Conservation (phyloP, 352 stramenopile species). For the Phytophthora nicotianae region DNA sequence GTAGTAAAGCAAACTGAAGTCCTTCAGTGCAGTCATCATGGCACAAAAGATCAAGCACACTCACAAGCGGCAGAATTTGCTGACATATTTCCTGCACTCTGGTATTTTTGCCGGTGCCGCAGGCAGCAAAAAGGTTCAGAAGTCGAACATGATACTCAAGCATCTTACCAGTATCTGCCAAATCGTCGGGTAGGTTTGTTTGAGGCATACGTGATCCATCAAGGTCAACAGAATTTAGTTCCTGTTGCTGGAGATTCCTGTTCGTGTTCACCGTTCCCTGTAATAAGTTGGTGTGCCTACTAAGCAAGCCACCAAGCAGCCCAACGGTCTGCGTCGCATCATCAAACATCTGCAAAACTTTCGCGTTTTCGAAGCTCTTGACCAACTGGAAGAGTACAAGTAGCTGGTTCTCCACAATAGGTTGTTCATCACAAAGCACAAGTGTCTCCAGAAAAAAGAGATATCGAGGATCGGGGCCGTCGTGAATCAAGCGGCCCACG, state of each 20-base stretch:
- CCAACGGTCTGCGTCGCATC: constrained; percentile 33
- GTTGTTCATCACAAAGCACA: constrained; percentile 60
- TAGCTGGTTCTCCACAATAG: constrained; percentile 67
- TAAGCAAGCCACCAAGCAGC: constrained; percentile 43
- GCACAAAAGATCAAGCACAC: constrained; percentile 45
- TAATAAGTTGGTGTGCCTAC: constrained; percentile 20
- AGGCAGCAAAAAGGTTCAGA: constrained; percentile 66
- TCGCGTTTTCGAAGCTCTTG: constrained; percentile 60
- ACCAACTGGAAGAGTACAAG: constrained; percentile 71
- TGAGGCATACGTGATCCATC: neutral
- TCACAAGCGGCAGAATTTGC: constrained; percentile 57
- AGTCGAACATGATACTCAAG: constrained; percentile 65
- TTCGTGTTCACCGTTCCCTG: constrained; percentile 5
- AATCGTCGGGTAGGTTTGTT: neutral
- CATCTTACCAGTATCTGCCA: constrained; percentile 30
- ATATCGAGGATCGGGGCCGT: constrained; percentile 53
- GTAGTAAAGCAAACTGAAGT: constrained; percentile 52
- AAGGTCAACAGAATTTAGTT: neutral
- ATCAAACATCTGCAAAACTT: constrained; percentile 64
- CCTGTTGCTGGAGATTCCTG: neutral
- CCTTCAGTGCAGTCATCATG: constrained; percentile 54
- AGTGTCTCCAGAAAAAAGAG: constrained; percentile 68
- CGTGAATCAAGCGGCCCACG: constrained; percentile 45
- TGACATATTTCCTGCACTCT: constrained; percentile 72
- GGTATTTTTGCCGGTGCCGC: constrained; percentile 63